A percentile compares a stretch with the other conserved stretches of the same genome.
Evolutionary conservation across 75 land plant genomes (phyloP).

Genomic region (Pinus albicaulis): DNA sequence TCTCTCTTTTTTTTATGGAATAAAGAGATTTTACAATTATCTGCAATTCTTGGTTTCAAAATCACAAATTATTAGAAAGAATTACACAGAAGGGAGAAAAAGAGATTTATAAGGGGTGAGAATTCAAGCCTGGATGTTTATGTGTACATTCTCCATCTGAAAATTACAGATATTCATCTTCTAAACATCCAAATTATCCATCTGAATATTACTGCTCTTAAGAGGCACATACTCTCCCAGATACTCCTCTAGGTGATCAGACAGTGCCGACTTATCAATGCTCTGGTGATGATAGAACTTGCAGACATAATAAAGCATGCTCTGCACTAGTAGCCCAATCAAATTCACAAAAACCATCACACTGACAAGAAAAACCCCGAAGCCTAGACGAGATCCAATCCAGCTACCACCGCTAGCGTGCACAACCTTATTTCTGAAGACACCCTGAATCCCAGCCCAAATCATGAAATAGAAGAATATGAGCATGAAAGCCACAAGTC

Average conservation of each 20-base stretch:
- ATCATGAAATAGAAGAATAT: slow-evolving; percentile 46
- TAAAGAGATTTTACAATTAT: too few relatives aligned
- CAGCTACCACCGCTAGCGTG: slow-evolving; percentile 19
- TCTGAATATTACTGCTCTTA: slow-evolving; percentile 73
- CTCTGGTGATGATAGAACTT: slow-evolving; percentile 83
- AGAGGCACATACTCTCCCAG: slow-evolving; percentile 98
- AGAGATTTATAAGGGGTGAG: too few relatives aligned
- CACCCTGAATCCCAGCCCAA: slow-evolving; percentile 17
- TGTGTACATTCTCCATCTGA: too few relatives aligned
- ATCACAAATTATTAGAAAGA: too few relatives aligned
- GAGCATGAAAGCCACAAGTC: slow-evolving; percentile 32
- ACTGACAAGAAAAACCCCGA: slow-evolving; percentile 49
- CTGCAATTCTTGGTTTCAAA: too few relatives aligned
- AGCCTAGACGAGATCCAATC: slow-evolving; percentile 20
- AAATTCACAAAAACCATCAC: slow-evolving; percentile 54
- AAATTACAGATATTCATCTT: too few relatives aligned
- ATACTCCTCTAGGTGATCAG: slow-evolving; percentile 92
- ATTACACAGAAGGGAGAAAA: too few relatives aligned
- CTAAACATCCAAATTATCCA: slow-evolving; percentile 41
- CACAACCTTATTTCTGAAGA: slow-evolving; percentile 46
- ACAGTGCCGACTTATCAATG: slow-evolving; percentile 78
- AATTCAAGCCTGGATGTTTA: too few relatives aligned
- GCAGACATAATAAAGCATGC: slow-evolving; percentile 90
- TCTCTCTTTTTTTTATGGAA: too few relatives aligned
- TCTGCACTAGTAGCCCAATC: slow-evolving; percentile 80